Base-by-base conservation (phyloP, 2,329 filamentous ascomycete species). In the Fusarium sp. region DNA sequence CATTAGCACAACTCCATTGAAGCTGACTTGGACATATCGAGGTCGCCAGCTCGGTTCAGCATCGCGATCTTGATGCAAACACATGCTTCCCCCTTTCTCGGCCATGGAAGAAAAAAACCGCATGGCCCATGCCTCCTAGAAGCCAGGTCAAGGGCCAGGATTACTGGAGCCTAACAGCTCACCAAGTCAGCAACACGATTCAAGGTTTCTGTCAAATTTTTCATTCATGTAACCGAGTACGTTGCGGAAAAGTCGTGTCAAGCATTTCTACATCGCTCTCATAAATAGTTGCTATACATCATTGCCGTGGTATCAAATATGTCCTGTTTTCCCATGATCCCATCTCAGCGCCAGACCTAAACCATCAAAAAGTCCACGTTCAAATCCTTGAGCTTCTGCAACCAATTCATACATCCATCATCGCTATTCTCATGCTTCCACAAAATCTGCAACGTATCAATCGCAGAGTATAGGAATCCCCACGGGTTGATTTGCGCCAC, bases 401-500 rank as follows among this genome's bases (percentile, higher is more conserved):
- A 74, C 85, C 85, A 87, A 26, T 82, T 82, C 61, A 73, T 78
- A 11, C 72, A 71, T 1, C 63, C 65, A 14, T 74, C 70, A 1
- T 71, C 76, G 7, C 80, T 72, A 3, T 79, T 79, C 13, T 84
- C 82, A 28, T 81, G 71, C 22, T 73, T 75, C 85, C 85, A 87
- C 2, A 88, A 81, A 5, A 83, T 77, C 39, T 83, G 80, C 54
- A 88, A 70, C 22, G 82, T 84, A 42, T 85, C 82, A 71, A 85
- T 83, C 7, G 85, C 84, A 4, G 85, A 86, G 49, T 84, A 81
- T 7, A 87, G 76, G 59, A 87, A 88, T 0, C 85, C 85, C 85
- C 86, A 88, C 0, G 86, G 85, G 63, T 80, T 83, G 20, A 80
- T 79, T 24, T 81, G 78, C 15, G 83, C 81, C 26, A 85, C 80